phyloP scores from a whole-genome alignment of 768 basidiomycete species.

The Chiua virens region DNA sequence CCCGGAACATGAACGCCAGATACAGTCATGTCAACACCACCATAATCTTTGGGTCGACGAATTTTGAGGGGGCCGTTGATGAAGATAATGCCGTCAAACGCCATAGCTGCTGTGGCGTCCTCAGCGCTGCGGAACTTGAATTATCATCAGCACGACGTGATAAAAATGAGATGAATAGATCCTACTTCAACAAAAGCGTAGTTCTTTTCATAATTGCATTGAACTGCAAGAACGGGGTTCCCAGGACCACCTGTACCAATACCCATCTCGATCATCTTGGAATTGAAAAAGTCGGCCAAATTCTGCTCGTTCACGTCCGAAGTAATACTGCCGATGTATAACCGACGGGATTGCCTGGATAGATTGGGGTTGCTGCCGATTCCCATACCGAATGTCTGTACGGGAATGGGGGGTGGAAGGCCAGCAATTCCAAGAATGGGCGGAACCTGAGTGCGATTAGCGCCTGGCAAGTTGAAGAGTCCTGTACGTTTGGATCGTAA shows the following conservation, averaged over 20 bases:
- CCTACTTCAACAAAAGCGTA: constrained; percentile 97
- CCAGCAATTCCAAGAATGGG: constrained; percentile 81
- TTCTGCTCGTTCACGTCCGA: constrained; percentile 93
- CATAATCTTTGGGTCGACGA: constrained; percentile 96
- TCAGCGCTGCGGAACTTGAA: constrained; percentile 95
- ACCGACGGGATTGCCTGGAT: constrained; percentile 88
- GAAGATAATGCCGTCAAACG: constrained; percentile 96
- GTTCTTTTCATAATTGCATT: constrained; percentile 98
- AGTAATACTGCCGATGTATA: constrained; percentile 97
- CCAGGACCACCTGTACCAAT: constrained; percentile 83
- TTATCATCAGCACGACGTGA: constrained; percentile 7
- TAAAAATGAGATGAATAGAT: constrained; percentile 4
- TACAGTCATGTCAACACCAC: constrained; percentile 65
- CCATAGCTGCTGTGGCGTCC: constrained; percentile 95
- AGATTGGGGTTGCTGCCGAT: constrained; percentile 86
- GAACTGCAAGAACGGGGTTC: constrained; percentile 89
- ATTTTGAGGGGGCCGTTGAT: constrained; percentile 95
- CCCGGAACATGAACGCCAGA: constrained; percentile 86
- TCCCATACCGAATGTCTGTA: constrained; percentile 84
- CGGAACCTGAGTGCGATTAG: constrained; percentile 84
- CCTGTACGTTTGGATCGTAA: constrained; percentile 47
- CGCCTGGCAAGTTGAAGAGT: constrained; percentile 94
- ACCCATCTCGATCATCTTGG: constrained; percentile 91
- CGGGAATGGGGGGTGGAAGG: constrained; percentile 79
- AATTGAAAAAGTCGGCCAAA: constrained; percentile 91